Evolutionary conservation across 148 eudicot genomes (phyloP).

Genomic region (Chenopodium berlandieri): DNA sequence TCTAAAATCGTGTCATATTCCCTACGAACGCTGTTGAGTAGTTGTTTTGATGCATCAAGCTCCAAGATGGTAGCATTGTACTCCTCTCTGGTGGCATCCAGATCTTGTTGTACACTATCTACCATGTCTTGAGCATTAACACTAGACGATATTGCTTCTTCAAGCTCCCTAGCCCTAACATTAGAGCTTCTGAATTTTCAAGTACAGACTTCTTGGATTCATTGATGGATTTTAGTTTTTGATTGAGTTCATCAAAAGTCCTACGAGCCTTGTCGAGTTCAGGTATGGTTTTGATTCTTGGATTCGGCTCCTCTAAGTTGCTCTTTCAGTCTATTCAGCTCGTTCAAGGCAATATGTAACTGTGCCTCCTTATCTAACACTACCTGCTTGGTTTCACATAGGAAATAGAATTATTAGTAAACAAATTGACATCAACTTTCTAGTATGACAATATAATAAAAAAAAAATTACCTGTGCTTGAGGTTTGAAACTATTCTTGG

Average conservation of each 20-base stretch:
- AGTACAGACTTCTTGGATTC: conserved; percentile 60
- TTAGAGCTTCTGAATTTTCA: conserved; percentile 61
- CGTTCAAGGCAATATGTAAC: conserved; percentile 55
- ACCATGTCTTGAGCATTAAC: conserved; percentile 27
- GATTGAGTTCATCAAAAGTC: conserved; percentile 53
- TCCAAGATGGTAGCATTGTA: conserved; percentile 59
- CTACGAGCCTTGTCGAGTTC: conserved; percentile 62
- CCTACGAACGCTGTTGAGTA: conserved; percentile 55
- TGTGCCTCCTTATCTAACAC: conserved; percentile 74
- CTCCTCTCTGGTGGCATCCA: conserved; percentile 40
- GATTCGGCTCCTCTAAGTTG: conserved; percentile 51
- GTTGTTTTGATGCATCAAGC: conserved; percentile 66
- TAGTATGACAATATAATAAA: not conserved
- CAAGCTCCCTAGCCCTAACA: conserved; percentile 42
- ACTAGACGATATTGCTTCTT: conserved; percentile 37
- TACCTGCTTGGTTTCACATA: conserved; percentile 32
- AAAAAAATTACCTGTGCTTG: conserved; percentile 48
- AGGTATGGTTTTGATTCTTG: conserved; percentile 48
- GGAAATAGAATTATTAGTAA: not conserved
- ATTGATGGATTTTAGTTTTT: conserved; percentile 47
- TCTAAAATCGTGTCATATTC: conserved; percentile 57
- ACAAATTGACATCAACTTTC: not conserved
- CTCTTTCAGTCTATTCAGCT: conserved; percentile 60
- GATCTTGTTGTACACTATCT: conserved; percentile 34
- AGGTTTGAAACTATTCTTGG: conserved; percentile 42